Base-by-base conservation (phyloP, 1,284 basidiomycete species). In the Pseudozyma sp. region DNA sequence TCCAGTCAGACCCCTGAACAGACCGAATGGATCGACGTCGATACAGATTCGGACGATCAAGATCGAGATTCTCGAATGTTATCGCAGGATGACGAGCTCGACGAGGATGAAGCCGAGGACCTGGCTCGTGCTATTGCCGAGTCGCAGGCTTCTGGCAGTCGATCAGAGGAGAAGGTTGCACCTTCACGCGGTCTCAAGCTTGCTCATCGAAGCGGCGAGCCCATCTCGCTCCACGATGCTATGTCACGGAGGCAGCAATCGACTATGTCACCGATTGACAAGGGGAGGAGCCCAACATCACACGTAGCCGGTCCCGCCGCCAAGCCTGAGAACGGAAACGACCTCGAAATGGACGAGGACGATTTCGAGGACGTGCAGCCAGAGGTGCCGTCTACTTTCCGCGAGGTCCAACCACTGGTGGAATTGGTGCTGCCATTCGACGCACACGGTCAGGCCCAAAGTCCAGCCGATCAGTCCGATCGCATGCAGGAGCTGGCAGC, bases 51-150 rank as follows among this genome's bases (percentile, higher is more conserved):
- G 19, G 68, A 57, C 8, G 65, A 68, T 4, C 47, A 63, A 4
- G 54, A 61, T 0, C 53, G 46, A 8, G 68, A 40, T 11, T 65
- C 46, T 24, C 53, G 46, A 7, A 17, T 56, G n/a, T 11, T 65
- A 42, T 50, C 17, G 8, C 11, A 61, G n/a, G 19, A 66, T n/a
- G 61, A 76, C 30, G 56, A 58, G 46, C 35, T 77, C n/a, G 68
- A 73, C 14, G 54, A 64, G 45, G 77, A 79, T 29, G 79, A 81
- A 49, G 68, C 75, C 16, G 72, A 78, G 37, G 78, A 81, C 44
- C 56, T 81, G 4, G 68, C 75, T 29, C 52, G 64, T 13, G 79
- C 79, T 11, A 68, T 81, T 31, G 62, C 68, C 16, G 66, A 69
- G 16, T 78, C 75, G 42, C 65, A 66, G 45, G 45, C 56, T 45